Base-by-base conservation (phyloP, 768 basidiomycete species). In the Macrolepiota fuliginosa region DNA sequence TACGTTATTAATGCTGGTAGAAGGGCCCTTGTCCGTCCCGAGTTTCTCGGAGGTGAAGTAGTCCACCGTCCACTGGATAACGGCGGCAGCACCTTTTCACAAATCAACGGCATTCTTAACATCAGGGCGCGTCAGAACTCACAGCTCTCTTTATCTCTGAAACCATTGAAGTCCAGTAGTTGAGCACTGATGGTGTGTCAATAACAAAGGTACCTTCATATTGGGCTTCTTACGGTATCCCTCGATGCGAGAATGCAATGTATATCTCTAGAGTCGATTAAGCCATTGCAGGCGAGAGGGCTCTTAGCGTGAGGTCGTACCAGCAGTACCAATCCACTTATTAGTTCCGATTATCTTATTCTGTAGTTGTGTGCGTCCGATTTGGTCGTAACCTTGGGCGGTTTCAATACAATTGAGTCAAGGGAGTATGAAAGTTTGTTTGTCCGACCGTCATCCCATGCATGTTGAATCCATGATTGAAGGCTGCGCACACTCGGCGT, bases 291-390 rank as follows among this genome's bases (percentile, higher is more conserved):
- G 12, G 10, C 11, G 46, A 50, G 37, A 29, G 12, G 49, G 47
- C n/a, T 29, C 36, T 61, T 46, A 32, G n/a, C 19, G 15, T n/a
- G 47, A 39, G 37, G 13, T 63, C 67, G 58, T 65, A 90, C 92
- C 92, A 70, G 83, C 82, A 10, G 92, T 90, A 17, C 94, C 94
- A 50, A 96, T 88, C 87, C 86, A 91, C 70, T 90, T 91, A 7
- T 68, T 77, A 1, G 87, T 89, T 1, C 80, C 85, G 64, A 73
- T 79, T 10, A 84, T 68, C n/a, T 71, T 77, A 25, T 82, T 79
- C 9, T 94, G 75, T 45, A 93, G 74, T 54, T 73, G 59, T 13
- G 83, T 83, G 2, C 95, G 94, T 62, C 60, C 60, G 39, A 88
- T 81, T 22, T 69, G 68, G 69, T 97, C 94, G 66, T 85, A 95